These are phyloP conservation scores for Cyclotella atomus DNA, from an alignment of 108 stramenopile species.

Conservation along the genomic window DNA sequence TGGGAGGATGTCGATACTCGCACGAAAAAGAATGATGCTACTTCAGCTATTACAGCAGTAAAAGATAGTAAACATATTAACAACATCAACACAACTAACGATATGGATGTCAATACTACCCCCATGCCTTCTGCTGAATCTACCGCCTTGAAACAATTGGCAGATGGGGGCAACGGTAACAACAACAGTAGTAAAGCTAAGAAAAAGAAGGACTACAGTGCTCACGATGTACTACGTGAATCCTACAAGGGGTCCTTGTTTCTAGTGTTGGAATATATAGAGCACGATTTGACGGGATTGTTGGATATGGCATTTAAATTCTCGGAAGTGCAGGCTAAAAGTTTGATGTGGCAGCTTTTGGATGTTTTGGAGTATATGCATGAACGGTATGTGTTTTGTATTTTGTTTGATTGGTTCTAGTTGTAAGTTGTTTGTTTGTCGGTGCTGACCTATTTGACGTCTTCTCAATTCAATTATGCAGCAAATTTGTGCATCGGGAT, in stretches of 20 bases:
- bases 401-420: no score
- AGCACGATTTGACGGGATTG: conserved; percentile 84
- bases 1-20: conserved; percentile 3
- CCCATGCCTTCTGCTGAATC: not conserved
- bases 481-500: conserved; percentile 64
- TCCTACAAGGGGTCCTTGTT: conserved; percentile 86
- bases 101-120: not conserved
- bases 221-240: conserved; percentile 52
- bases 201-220: conserved; percentile 20
- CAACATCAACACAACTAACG: not conserved
- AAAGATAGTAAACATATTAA: no score
- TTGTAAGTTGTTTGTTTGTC: no score
- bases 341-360: conserved; percentile 72
- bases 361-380: conserved; percentile 84
- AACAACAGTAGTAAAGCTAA: not conserved
- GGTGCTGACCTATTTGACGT: no score
- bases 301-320: conserved; percentile 83
- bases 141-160: no score
- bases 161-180: no score
- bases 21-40: conserved; percentile 1
- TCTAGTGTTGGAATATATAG: conserved; percentile 81
- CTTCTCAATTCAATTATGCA: no score
- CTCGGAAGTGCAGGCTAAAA: conserved; percentile 74
- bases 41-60: not conserved
- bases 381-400: conserved; percentile 69